Base-by-base conservation (phyloP, 768 basidiomycete genomes). In the Agrocybe praecox region DNA sequence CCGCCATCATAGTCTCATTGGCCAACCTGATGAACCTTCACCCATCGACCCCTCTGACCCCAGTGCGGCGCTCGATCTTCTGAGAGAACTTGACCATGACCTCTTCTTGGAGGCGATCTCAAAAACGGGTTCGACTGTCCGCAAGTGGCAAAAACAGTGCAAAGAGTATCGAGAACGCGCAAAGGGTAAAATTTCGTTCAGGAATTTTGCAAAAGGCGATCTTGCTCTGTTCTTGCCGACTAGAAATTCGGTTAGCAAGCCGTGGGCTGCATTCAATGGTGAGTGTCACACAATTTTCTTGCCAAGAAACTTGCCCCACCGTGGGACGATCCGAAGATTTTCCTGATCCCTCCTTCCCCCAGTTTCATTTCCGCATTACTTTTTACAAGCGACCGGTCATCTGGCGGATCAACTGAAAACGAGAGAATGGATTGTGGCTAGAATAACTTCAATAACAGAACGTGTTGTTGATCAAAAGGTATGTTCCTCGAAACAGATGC, bases 241-340 rank as follows among this genome's bases (percentile, higher is more conserved):
- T 0, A 81, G 96, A 46, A 98, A 98, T 72, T 94, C 94, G 24
- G 84, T 92, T 6, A 89, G 90, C 43, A 94, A 92, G 69, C 92
- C 94, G 1, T 99, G 97, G 96, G 97, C 96, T 21, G 97, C 97
- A 10, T 99, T 98, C 75, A 99, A 98, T 72, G 91, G 95, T 94
- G 68, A 64, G 86, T n/a, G 55, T 44, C 46, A 52, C 33, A 48
- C 26, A 32, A 40, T 53, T 49, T n/a, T n/a, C n/a, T n/a, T 49
- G 44, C 18, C 34, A 46, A 26, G 18, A 34, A 6, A 48, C 8
- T 33, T 53, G 18, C 24, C 44, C 33, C 48, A 49, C 19, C 49
- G 21, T 24, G 46, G 29, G 26, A 56, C 55, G 55, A 59, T 69
- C 74, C 76, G 73, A 76, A 53, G 62, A 70, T 76, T 72, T 64